A percentile compares a stretch with the other conserved stretches of the same genome.
phyloP scores from a whole-genome alignment of 768 basidiomycete genomes.

The Phaffia australis region DNA sequence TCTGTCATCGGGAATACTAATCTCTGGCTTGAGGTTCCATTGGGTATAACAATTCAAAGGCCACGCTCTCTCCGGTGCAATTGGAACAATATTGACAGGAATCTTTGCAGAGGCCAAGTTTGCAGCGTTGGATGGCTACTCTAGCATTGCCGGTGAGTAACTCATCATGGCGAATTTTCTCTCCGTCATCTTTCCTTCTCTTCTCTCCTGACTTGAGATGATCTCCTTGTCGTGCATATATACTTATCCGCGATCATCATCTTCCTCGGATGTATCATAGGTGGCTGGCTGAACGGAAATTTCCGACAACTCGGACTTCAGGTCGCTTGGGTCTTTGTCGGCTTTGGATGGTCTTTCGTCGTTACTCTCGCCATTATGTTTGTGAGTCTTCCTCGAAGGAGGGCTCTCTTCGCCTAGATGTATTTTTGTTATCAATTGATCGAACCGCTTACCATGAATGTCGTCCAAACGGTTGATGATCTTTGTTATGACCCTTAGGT shows the following conservation, averaged over 20 bases:
- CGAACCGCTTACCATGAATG: neutral
- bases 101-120: conserved; percentile 63
- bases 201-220: neutral
- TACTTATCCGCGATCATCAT: no score
- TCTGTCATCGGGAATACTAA: neutral
- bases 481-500: conserved; percentile 40
- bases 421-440: neutral
- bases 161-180: neutral
- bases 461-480: neutral
- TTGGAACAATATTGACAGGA: conserved; percentile 28
- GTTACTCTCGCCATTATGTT: conserved; percentile 37
- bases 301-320: conserved; percentile 72
- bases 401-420: neutral
- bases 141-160: neutral
- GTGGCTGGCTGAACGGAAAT: conserved; percentile 63
- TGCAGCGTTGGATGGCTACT: conserved; percentile 62
- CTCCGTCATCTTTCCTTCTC: neutral
- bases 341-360: conserved; percentile 38
- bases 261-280: conserved; percentile 43
- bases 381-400: conserved; percentile 20
- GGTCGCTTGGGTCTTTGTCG: conserved; percentile 45
- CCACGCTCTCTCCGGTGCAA: conserved; percentile 39
- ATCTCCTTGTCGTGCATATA: no score
- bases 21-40: no score
- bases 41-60: conserved; percentile 9